Percentiles rank a stretch among this genome's conserved stretches.
These are phyloP conservation scores for Botrytis medusae DNA, from an alignment of 2,329 filamentous ascomycete species.

Conservation along the genomic window DNA sequence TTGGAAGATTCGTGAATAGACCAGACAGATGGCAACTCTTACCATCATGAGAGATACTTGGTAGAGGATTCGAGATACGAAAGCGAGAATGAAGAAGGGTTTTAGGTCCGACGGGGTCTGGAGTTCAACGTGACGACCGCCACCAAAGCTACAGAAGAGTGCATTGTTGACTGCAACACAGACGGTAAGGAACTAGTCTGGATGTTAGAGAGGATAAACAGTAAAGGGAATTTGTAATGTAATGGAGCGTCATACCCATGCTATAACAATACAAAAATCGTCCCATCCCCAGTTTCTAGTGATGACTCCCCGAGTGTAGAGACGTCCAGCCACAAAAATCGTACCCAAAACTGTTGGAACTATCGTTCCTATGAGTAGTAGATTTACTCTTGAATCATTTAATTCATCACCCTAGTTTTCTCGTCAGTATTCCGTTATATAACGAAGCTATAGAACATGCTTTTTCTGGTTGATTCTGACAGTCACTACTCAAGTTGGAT, in stretches of 20 bases:
- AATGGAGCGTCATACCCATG: background rate
- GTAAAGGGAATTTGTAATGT: background rate
- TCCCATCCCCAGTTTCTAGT: slow-evolving; percentile 9
- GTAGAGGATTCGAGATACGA: background rate
- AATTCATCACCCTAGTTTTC: background rate
- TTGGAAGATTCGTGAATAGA: slow-evolving; percentile 9
- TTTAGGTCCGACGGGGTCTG: background rate
- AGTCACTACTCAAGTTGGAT: no score
- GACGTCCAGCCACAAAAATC: background rate
- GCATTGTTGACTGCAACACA: background rate
- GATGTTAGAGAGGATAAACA: background rate
- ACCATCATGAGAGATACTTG: background rate
- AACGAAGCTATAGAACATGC: background rate
- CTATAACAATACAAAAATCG: background rate
- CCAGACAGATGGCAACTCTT: background rate
- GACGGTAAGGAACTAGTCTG: background rate
- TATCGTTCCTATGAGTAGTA: background rate
- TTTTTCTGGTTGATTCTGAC: background rate
- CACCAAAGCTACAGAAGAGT: background rate
- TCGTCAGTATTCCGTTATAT: background rate
- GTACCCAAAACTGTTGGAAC: background rate
- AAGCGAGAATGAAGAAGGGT: background rate
- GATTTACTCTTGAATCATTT: slow-evolving; percentile 3
- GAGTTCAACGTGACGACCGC: background rate
- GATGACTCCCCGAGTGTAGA: slow-evolving; percentile 12